phyloP scores from a whole-genome alignment of 2,329 filamentous ascomycete species.

The Claviceps cyperi region DNA sequence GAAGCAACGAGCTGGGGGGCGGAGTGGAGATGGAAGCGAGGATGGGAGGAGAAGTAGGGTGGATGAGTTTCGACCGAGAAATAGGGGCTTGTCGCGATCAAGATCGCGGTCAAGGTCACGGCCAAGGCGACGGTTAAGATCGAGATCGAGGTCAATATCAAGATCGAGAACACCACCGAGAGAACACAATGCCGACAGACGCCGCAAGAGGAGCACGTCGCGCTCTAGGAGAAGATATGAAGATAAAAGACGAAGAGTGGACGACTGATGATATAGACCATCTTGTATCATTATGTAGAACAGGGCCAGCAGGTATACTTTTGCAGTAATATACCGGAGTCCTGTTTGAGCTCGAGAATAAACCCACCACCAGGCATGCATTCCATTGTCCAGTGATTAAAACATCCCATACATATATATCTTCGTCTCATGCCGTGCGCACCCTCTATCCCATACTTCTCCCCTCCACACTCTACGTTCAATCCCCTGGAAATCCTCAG shows the following conservation, averaged over 20 bases:
- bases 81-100: not conserved
- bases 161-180: slow-evolving; percentile 31
- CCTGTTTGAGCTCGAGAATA: no score
- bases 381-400: no score
- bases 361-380: no score
- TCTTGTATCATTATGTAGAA: not conserved
- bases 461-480: not conserved
- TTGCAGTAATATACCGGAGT: not conserved
- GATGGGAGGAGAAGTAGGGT: slow-evolving; percentile 5
- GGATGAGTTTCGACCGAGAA: not conserved
- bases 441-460: not conserved
- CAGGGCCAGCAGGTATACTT: not conserved
- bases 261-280: slow-evolving; percentile 17
- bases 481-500: not conserved
- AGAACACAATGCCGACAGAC: slow-evolving; percentile 27
- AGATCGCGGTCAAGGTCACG: slow-evolving; percentile 9
- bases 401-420: no score
- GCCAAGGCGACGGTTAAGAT: slow-evolving; percentile 4
- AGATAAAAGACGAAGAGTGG: slow-evolving; percentile 46
- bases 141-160: slow-evolving; percentile 14
- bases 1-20: slow-evolving; percentile 11
- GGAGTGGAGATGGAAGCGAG: slow-evolving; percentile 17
- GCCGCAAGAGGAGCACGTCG: slow-evolving; percentile 43
- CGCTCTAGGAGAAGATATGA: slow-evolving; percentile 39
- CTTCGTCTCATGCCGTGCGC: no score